Conservation (phyloP, 2,329 filamentous ascomycete genomes). For the Aspergillus terreus region DNA sequence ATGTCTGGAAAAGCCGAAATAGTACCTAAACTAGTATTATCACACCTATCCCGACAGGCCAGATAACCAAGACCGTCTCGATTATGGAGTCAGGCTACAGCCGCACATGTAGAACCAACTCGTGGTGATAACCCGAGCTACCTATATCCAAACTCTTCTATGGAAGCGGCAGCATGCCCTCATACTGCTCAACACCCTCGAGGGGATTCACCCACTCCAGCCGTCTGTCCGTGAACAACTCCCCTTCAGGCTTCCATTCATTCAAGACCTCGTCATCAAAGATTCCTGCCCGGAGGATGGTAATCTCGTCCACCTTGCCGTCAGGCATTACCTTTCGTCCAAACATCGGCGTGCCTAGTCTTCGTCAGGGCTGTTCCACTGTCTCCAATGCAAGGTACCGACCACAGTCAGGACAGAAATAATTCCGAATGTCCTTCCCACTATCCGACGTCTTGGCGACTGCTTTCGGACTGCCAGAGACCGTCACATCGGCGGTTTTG, state of each 20-base stretch:
- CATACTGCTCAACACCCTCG: slow-evolving; percentile 24
- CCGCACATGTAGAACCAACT: no score
- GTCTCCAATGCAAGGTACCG: slow-evolving; percentile 6
- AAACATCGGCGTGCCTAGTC: slow-evolving; percentile 26
- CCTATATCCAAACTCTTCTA: background rate
- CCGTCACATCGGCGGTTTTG: slow-evolving; percentile 23
- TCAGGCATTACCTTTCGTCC: slow-evolving; percentile 19
- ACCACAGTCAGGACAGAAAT: slow-evolving; percentile 39
- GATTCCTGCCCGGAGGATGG: slow-evolving; percentile 34
- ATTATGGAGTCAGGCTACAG: no score
- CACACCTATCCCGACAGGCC: no score
- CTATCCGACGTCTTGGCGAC: slow-evolving; percentile 33
- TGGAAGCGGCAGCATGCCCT: slow-evolving; percentile 18
- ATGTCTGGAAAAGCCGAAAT: no score
- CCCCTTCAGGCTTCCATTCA: slow-evolving; percentile 24
- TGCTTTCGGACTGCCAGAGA: slow-evolving; percentile 33
- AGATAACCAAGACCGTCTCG: no score
- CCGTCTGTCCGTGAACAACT: slow-evolving; percentile 28
- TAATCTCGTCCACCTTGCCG: slow-evolving; percentile 19
- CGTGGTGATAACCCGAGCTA: no score
- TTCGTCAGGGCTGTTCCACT: background rate
- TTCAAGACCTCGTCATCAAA: slow-evolving; percentile 31
- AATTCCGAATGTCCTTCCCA: slow-evolving; percentile 33
- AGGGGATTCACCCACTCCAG: slow-evolving; percentile 21
- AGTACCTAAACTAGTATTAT: no score